A percentile compares a stretch with the other conserved stretches of the same genome.
Evolutionary conservation across 2,329 filamentous ascomycete genomes (phyloP).

Genomic region (Fusarium robinianum): DNA sequence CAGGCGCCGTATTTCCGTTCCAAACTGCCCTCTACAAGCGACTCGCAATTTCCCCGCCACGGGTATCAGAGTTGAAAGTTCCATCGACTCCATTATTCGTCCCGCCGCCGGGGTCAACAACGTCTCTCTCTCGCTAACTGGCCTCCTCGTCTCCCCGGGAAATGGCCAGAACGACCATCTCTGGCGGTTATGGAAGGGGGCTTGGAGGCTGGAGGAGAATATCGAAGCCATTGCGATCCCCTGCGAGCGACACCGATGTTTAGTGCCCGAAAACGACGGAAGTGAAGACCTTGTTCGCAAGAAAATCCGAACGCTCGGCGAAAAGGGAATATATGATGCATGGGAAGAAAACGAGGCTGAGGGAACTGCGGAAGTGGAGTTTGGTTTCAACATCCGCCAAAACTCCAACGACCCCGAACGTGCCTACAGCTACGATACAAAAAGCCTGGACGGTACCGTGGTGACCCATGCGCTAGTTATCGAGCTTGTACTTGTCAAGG

Average conservation of each 20-base stretch:
- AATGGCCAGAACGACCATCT: slow-evolving; percentile 70
- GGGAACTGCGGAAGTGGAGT: slow-evolving; percentile 72
- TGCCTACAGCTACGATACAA: slow-evolving; percentile 75
- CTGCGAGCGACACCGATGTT: slow-evolving; percentile 78
- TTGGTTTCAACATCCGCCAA: slow-evolving; percentile 58
- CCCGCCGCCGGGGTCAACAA: slow-evolving; percentile 76
- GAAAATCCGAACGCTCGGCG: slow-evolving; percentile 75
- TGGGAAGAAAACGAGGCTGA: slow-evolving; percentile 74
- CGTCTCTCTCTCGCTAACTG: slow-evolving; percentile 40
- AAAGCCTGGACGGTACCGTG: slow-evolving; percentile 72
- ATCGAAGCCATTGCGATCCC: slow-evolving; percentile 76
- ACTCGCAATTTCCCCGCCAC: slow-evolving; percentile 93
- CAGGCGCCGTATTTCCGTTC: slow-evolving; percentile 72
- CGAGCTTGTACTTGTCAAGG: slow-evolving; percentile 90
- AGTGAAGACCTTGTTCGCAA: slow-evolving; percentile 71
- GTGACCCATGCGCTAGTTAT: slow-evolving; percentile 83
- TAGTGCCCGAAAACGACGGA: too few species aligned
- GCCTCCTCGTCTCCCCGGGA: slow-evolving; percentile 70
- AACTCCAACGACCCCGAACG: slow-evolving; percentile 47
- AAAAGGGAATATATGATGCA: slow-evolving; percentile 76
- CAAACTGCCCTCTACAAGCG: slow-evolving; percentile 79
- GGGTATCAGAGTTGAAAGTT: slow-evolving; percentile 81
- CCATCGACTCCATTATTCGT: slow-evolving; percentile 79
- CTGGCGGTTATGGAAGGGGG: slow-evolving; percentile 86
- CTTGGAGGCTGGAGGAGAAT: slow-evolving; percentile 88